Percentiles rank a stretch among this genome's conserved stretches.
phyloP scores from a whole-genome alignment of 306 rosid species.

The Senna siamea region DNA sequence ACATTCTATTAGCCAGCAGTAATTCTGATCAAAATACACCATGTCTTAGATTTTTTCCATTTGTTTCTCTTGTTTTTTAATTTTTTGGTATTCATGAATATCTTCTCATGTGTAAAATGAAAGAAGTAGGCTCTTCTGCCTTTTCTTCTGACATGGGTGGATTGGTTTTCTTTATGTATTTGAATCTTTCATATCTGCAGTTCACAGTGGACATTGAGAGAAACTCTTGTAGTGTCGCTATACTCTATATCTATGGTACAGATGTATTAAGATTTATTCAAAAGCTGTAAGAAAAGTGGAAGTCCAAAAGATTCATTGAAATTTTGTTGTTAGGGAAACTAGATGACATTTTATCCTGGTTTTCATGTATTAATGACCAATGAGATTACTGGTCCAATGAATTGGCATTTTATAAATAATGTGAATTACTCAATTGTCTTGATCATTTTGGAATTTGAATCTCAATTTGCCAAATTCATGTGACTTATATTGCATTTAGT shows the following conservation, averaged over 20 bases:
- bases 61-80: neutral
- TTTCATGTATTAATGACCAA: neutral
- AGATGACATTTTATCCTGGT: slow-evolving; percentile 17
- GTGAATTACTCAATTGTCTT: neutral
- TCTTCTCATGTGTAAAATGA: neutral
- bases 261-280: neutral
- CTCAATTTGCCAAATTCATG: neutral
- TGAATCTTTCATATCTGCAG: slow-evolving; percentile 9
- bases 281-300: neutral
- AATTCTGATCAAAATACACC: neutral
- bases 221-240: neutral
- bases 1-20: neutral
- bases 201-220: neutral
- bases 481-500: slow-evolving; percentile 28
- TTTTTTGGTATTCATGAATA: neutral
- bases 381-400: neutral
- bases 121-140: slow-evolving; percentile 1
- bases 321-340: slow-evolving; percentile 3
- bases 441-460: slow-evolving; percentile 15
- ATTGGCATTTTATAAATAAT: slow-evolving; percentile 12
- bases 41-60: neutral
- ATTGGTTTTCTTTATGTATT: neutral
- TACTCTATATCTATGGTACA: neutral
- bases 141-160: too few relatives aligned
- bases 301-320: slow-evolving; percentile 5